phyloP scores from a whole-genome alignment of 345 rosid genomes.

The Syzygium grande region DNA sequence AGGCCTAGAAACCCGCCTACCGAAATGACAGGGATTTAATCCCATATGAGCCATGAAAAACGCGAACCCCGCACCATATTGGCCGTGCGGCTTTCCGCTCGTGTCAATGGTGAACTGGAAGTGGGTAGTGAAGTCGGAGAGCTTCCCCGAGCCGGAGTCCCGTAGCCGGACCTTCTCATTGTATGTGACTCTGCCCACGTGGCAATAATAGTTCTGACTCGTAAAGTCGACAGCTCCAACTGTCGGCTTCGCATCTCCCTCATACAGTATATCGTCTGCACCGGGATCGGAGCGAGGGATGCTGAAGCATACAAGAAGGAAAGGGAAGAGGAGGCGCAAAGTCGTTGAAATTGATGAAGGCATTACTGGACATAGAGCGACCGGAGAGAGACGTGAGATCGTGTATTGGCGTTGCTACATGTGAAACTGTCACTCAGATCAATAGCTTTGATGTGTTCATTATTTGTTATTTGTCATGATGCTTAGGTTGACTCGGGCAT shows the following conservation, averaged over 20 bases:
- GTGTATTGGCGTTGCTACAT: not conserved
- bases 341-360: not conserved
- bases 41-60: slow-evolving; percentile 21
- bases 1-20: slow-evolving; percentile 17
- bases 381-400: not conserved
- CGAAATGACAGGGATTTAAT: slow-evolving; percentile 15
- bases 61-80: slow-evolving; percentile 9
- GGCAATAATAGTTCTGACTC: not conserved
- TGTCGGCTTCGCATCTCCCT: slow-evolving; percentile 12
- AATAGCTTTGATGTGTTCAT: not conserved
- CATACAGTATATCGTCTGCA: not conserved
- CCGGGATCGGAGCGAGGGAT: slow-evolving; percentile 2
- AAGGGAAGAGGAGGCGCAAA: not conserved
- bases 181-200: slow-evolving; percentile 16
- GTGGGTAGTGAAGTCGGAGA: slow-evolving; percentile 19
- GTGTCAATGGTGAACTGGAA: slow-evolving; percentile 11
- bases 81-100: not conserved
- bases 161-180: slow-evolving; percentile 7
- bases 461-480: not conserved
- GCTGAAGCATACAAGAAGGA: not conserved
- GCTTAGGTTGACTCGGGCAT: not conserved
- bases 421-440: not conserved
- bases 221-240: slow-evolving; percentile 11
- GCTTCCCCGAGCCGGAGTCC: slow-evolving; percentile 4
- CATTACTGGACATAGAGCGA: not conserved